These are phyloP conservation scores for Colletotrichum theobromicola DNA, from an alignment of 2,329 filamentous ascomycete genomes.

Conservation along the genomic window DNA sequence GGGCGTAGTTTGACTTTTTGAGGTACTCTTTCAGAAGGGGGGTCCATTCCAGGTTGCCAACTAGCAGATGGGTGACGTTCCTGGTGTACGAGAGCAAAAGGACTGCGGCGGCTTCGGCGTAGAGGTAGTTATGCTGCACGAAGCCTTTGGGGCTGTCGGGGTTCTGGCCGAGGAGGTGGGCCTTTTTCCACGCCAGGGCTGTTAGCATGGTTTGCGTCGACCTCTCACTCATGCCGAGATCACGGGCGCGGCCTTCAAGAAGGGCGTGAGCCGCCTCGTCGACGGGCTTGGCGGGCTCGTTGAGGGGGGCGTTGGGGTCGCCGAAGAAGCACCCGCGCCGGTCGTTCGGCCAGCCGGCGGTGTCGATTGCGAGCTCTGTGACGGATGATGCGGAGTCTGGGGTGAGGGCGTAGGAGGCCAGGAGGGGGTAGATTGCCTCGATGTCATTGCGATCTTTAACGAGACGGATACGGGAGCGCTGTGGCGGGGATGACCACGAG, in stretches of 20 bases:
- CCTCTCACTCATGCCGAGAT: background rate
- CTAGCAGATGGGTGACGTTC: background rate
- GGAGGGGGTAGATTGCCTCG: background rate
- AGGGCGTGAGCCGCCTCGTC: background rate
- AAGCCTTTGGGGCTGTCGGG: background rate
- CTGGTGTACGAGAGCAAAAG: background rate
- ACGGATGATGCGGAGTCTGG: background rate
- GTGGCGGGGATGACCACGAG: background rate
- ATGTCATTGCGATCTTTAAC: background rate
- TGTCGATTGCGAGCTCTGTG: background rate
- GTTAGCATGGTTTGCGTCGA: background rate
- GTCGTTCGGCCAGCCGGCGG: background rate
- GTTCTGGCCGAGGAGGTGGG: background rate
- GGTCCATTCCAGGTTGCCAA: background rate
- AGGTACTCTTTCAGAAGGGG: background rate
- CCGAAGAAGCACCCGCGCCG: background rate
- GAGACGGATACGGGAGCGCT: background rate
- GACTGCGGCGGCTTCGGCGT: background rate
- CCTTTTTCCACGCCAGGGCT: background rate
- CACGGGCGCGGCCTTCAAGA: background rate
- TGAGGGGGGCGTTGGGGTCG: background rate
- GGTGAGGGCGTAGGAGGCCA: background rate
- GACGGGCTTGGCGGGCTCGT: background rate
- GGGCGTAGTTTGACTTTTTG: conserved; percentile 6
- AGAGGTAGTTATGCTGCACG: background rate